phyloP scores from a whole-genome alignment of 148 eudicot genomes.

The Mesembryanthemum crystallinum region DNA sequence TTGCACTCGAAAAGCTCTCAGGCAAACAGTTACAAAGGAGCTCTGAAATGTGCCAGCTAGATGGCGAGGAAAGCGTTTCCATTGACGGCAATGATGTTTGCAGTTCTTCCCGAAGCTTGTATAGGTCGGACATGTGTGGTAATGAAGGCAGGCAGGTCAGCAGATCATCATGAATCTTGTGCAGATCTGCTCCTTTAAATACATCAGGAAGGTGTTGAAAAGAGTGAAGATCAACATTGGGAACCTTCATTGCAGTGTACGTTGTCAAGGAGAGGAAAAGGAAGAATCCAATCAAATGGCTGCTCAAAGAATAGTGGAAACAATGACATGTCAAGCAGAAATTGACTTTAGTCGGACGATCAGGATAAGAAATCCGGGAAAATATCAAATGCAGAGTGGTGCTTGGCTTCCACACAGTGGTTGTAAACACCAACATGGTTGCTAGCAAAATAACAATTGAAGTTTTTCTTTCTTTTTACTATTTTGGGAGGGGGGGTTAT shows the following conservation, averaged over 20 bases:
- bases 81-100: conserved; percentile 45
- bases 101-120: conserved; percentile 52
- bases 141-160: conserved; percentile 73
- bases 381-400: neutral
- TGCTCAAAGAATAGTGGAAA: conserved; percentile 30
- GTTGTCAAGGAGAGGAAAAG: conserved; percentile 80
- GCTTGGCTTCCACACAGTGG: neutral
- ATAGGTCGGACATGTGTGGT: conserved; percentile 67
- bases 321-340: neutral
- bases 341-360: neutral
- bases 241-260: conserved; percentile 75
- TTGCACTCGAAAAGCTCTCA: conserved; percentile 61
- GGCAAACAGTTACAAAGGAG: conserved; percentile 79
- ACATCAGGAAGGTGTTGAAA: conserved; percentile 64
- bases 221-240: conserved; percentile 60
- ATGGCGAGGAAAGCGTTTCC: conserved; percentile 45
- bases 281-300: conserved; percentile 97
- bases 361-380: neutral
- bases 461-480: no score
- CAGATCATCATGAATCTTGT: conserved; percentile 59
- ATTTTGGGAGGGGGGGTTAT: no score
- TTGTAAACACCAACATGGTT: no score
- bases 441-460: no score
- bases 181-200: conserved; percentile 62
- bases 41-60: conserved; percentile 61